phyloP scores from a whole-genome alignment of 208 protist genomes.

The Leishmania major region DNA sequence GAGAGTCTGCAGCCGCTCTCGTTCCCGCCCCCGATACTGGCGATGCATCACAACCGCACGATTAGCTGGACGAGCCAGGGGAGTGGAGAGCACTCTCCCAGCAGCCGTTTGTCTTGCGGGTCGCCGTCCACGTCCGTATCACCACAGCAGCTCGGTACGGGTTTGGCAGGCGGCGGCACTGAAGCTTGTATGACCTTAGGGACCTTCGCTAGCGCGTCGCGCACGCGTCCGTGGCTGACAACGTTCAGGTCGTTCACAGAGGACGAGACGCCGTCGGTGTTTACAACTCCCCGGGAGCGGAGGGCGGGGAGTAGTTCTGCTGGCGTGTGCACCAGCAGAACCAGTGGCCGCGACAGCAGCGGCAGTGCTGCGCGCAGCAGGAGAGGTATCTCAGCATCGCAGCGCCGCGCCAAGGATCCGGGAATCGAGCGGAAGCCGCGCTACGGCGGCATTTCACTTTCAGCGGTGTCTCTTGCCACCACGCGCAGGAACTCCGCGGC shows the following conservation, averaged over 20 bases:
- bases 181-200: background rate
- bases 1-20: conserved; percentile 21
- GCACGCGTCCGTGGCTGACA: conserved; percentile 17
- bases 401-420: background rate
- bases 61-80: conserved; percentile 21
- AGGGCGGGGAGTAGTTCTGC: background rate
- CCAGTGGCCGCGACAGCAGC: background rate
- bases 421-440: conserved; percentile 5
- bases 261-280: conserved; percentile 11
- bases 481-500: conserved; percentile 18
- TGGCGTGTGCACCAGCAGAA: background rate
- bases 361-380: background rate
- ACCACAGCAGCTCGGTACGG: conserved; percentile 15
- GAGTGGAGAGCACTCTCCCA: conserved; percentile 17
- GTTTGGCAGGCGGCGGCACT: background rate
- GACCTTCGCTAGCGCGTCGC: conserved; percentile 1
- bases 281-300: conserved; percentile 17
- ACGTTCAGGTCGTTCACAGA: conserved; percentile 28
- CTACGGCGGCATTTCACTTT: conserved; percentile 8
- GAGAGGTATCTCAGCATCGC: background rate
- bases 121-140: conserved; percentile 21
- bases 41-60: conserved; percentile 12
- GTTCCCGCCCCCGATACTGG: background rate
- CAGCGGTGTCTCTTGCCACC: conserved; percentile 7
- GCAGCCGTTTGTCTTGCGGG: conserved; percentile 28